Evolutionary conservation across 176 grass and related monocot genomes (phyloP), one percentile per base, ranked within the genome.

Genomic region (Alloteropsis semialata): DNA sequence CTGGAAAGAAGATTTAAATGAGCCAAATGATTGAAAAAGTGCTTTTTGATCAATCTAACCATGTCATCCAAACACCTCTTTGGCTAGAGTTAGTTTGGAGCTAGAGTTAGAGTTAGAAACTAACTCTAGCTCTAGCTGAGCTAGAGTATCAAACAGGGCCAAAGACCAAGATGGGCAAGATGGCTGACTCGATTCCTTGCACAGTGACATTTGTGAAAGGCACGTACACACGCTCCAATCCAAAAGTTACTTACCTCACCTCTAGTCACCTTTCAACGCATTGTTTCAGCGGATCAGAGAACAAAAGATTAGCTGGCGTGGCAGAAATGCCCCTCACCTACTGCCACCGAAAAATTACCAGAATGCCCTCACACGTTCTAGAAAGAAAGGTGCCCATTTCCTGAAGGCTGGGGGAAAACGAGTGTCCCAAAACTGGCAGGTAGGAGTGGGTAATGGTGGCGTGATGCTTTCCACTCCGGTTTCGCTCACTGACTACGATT

Each of bases 251-350:
- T 34, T 10, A 33, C 49, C 49, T 51, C 38, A 25, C 32, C 64
- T 75, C 64, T 75, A 28, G 50, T 36, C 41, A 27, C 60, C 70
- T 85, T 70, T 89, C 33, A 43, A 80, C 76, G 60, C 76, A 41
- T 58, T 25, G 48, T 73, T 68, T 65, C 73, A 65, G 72, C 46
- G 29, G 72, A 77, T 21, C 55, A 56, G 28, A 65, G 28, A 70
- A 76, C n/a, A 70, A 74, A 5, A 21, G 14, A 58, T 81, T 70
- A 34, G 38, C 8, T 48, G 41, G 46, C 24, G 34, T 86, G 78
- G 34, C 88, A 49, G 49, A 91, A 95, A 86, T 81, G 77, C 90
- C 91, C 93, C 76, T 96, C 64, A 96, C 87, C 91, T 3, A 99
- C 93, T 34, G 3, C 85, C 43, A 17, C 10, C 13, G 1, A 16